Base-by-base conservation (phyloP, 2,329 filamentous ascomycete species). In the Tolypocladium nubicola region DNA sequence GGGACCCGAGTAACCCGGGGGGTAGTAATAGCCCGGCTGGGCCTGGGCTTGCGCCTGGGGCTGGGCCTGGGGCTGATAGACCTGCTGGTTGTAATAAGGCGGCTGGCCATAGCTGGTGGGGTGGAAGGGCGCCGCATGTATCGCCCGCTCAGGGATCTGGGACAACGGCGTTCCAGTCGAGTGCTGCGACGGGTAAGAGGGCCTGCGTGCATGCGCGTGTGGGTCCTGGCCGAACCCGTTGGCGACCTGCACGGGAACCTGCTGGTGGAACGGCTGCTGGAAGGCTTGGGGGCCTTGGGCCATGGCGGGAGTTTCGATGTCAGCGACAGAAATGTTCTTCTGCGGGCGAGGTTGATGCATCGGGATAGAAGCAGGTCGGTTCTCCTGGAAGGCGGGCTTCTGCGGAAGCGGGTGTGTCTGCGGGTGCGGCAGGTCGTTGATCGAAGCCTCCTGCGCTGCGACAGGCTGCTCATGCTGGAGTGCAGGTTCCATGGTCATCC, bases 331-430 rank as follows among this genome's bases (percentile, higher is more conserved):
- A 38, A 97, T 90, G 7, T 91, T 81, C 77, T 97, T 97, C 71
- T 97, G 92, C 10, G 94, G 93, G 55, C 90, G 87, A 58, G 94
- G 94, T 70, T 97, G 94, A 69, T 97, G 90, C 85, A 97, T 96
- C 1, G 90, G 82, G 63, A 82, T 76, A 49, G 75, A 71, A 6
- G 77, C 71, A 49, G 65, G 65, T 16, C 78, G 74, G 63, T 77
- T 84, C 67, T 86, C 81, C 63, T 82, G 77, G 70, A 81, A 79
- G 23, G 73, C 70, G 35, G 82, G 82, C 67, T 80, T 83, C 66
- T 82, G 81, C 16, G 79, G 81, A 30, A 83, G 77, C 30, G 79
- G 79, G 62, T 84, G 79, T 14, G 73, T 79, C 65, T 86, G 84
- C 47, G 79, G 79, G 58, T 80, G 82, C 43, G 79, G 76, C 21